Percentiles rank a stretch among this genome's conserved stretches.
Conservation (phyloP, 2,329 filamentous ascomycete species). For the Aureobasidium sp. region DNA sequence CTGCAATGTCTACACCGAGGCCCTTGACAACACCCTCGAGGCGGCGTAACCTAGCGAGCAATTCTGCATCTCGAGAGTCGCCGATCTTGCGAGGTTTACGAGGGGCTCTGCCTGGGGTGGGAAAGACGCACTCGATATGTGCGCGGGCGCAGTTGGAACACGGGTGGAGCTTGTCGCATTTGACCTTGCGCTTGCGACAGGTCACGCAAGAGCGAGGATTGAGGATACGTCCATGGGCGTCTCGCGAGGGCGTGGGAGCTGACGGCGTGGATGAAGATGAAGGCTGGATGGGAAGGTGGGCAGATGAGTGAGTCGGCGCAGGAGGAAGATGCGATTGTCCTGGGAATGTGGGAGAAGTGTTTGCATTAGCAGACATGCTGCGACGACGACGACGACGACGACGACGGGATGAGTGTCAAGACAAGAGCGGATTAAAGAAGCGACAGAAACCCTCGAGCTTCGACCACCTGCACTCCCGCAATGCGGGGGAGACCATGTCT, state of each 20-base stretch:
- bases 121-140: conserved; percentile 65
- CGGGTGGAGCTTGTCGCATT: conserved; percentile 71
- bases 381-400: too few relatives aligned
- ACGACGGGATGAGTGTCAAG: too few relatives aligned
- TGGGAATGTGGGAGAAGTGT: not conserved
- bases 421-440: too few relatives aligned
- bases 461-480: too few relatives aligned
- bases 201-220: conserved; percentile 44
- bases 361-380: not conserved
- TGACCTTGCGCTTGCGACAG: conserved; percentile 57
- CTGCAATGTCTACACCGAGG: conserved; percentile 40
- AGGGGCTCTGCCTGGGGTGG: conserved; percentile 65
- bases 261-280: not conserved
- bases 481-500: too few relatives aligned
- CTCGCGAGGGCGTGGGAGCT: conserved; percentile 18
- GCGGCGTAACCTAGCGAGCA: conserved; percentile 64
- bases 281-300: not conserved
- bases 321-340: not conserved
- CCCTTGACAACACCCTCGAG: conserved; percentile 67
- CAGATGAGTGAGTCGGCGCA: not conserved
- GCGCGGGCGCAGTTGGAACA: conserved; percentile 69
- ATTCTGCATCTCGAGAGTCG: conserved; percentile 51
- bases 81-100: conserved; percentile 61
- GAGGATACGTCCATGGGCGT: conserved; percentile 29
- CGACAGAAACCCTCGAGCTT: too few relatives aligned